Percentiles rank a stretch among this genome's conserved stretches.
Conservation (phyloP, 169 alveolate species). For the Plasmodium gallinaceum region DNA sequence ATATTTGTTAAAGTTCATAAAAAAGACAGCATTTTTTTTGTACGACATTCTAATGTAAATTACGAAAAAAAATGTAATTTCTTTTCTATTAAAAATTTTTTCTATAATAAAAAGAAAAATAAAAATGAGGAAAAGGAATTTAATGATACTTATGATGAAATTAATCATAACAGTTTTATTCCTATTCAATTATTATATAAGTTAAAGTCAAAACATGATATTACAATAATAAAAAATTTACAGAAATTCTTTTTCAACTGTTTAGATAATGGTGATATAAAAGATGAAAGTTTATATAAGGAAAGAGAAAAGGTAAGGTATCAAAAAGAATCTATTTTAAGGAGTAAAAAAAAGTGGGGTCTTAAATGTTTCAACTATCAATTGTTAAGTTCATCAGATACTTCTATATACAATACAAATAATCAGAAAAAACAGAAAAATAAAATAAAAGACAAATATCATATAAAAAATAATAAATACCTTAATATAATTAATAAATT, state of each 20-base stretch:
- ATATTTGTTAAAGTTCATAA: constrained; percentile 38
- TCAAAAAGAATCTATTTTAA: neutral
- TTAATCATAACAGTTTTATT: constrained; percentile 12
- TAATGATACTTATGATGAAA: constrained; percentile 17
- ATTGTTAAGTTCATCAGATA: neutral
- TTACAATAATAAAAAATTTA: constrained; percentile 16
- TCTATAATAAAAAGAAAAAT: neutral
- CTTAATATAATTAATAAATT: neutral
- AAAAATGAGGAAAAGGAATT: neutral
- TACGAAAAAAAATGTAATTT: constrained; percentile 11
- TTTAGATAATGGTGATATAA: neutral
- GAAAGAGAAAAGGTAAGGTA: neutral
- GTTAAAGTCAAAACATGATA: neutral
- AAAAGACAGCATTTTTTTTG: constrained; percentile 29
- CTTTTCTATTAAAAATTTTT: neutral
- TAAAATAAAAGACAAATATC: neutral
- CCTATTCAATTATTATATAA: constrained; percentile 39
- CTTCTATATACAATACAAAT: neutral
- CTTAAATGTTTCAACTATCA: neutral
- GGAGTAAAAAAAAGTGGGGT: neutral
- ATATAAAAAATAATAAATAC: neutral
- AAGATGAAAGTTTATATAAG: constrained; percentile 2
- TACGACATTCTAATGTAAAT: constrained; percentile 19
- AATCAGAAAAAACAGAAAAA: neutral
- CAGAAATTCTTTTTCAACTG: constrained; percentile 43